A percentile compares a stretch with the other conserved stretches of the same genome.
phyloP scores from a whole-genome alignment of 768 basidiomycete species.

The Kwoniella bestiolae region DNA sequence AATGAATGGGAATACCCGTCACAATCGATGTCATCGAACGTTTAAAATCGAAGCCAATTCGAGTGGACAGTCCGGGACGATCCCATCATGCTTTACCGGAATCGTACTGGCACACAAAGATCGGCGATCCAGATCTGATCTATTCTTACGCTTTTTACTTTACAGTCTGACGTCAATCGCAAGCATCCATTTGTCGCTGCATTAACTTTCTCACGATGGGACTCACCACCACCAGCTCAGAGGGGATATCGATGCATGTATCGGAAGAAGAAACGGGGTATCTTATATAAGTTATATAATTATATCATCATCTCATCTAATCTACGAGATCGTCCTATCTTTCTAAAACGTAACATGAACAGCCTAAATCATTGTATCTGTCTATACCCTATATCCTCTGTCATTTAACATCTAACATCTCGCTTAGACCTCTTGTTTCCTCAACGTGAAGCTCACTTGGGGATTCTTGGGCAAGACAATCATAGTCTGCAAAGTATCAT shows the following conservation, averaged over 20 bases:
- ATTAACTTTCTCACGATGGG: neutral
- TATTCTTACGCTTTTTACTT: neutral
- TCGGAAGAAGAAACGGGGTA: neutral
- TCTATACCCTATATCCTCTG: no score
- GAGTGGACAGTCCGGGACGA: neutral
- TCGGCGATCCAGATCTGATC: slow-evolving; percentile 12
- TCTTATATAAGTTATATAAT: neutral
- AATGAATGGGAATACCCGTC: neutral
- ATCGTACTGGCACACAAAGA: neutral
- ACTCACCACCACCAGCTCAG: no score
- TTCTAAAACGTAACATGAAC: neutral
- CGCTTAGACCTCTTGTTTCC: slow-evolving; percentile 33
- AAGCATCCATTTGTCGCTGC: neutral
- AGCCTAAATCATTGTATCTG: no score
- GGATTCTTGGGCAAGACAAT: slow-evolving; percentile 74
- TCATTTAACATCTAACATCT: no score
- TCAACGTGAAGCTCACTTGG: slow-evolving; percentile 38
- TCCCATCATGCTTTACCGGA: slow-evolving; percentile 2
- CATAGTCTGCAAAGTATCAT: slow-evolving; percentile 70
- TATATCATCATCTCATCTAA: neutral
- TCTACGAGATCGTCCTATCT: neutral
- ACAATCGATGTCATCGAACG: slow-evolving; percentile 4
- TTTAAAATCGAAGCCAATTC: neutral
- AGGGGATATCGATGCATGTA: neutral
- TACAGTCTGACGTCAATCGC: slow-evolving; percentile 3